phyloP scores from a whole-genome alignment of 106 monocot species.

The Amphibolis antarctica region DNA sequence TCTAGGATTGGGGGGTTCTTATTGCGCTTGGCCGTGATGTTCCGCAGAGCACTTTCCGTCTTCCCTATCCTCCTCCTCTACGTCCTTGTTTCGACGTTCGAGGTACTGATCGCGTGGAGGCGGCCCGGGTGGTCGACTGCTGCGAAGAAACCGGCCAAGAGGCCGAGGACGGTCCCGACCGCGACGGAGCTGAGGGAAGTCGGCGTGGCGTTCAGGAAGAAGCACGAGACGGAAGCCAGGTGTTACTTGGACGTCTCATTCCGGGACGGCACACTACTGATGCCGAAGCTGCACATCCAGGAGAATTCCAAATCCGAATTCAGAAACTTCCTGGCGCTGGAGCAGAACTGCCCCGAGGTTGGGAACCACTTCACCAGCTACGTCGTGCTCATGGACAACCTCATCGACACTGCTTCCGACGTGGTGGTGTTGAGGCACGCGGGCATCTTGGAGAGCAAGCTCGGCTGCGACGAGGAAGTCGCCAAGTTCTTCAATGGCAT shows the following conservation, averaged over 20 bases:
- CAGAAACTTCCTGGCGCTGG: neutral
- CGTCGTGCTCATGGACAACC: conserved; percentile 1
- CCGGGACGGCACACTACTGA: neutral
- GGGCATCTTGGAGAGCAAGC: neutral
- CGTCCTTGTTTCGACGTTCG: neutral
- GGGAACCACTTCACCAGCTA: neutral
- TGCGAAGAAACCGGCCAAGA: neutral
- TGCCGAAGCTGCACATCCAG: neutral
- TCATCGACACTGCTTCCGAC: neutral
- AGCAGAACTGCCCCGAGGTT: neutral
- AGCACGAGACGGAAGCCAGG: neutral
- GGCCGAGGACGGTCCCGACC: neutral
- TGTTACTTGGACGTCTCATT: neutral
- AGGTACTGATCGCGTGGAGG: neutral
- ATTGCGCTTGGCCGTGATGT: neutral
- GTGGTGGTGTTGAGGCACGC: neutral
- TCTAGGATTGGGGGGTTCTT: neutral
- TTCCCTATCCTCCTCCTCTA: neutral
- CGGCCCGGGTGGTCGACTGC: neutral
- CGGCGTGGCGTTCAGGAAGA: neutral
- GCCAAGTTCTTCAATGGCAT: neutral
- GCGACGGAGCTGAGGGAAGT: neutral
- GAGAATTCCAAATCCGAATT: neutral
- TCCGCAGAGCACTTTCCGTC: neutral
- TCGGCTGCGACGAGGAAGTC: neutral